phyloP scores from a whole-genome alignment of 148 eudicot genomes.

The Pouteria glomerata region DNA sequence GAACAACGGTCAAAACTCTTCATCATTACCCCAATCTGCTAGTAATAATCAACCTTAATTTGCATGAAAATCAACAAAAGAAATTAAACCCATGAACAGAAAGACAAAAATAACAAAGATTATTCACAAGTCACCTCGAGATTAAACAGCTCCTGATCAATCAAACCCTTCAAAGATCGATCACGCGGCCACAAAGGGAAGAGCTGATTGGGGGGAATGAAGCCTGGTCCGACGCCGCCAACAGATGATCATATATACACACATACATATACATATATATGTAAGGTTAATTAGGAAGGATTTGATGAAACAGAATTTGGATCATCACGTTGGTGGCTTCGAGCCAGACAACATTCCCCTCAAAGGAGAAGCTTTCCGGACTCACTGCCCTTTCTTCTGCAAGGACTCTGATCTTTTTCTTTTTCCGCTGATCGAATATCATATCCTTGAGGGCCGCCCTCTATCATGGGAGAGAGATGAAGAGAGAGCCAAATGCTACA shows the following conservation, averaged over 20 bases:
- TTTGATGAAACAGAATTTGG: neutral
- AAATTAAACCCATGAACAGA: slow-evolving; percentile 2
- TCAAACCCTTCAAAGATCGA: neutral
- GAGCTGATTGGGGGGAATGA: slow-evolving; percentile 22
- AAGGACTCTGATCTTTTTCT: neutral
- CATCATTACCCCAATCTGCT: slow-evolving; percentile 12
- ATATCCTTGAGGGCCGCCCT: neutral
- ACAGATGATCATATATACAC: neutral
- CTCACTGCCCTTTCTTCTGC: neutral
- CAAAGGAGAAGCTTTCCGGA: slow-evolving; percentile 31
- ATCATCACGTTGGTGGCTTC: slow-evolving; percentile 18
- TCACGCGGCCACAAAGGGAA: neutral
- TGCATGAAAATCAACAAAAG: slow-evolving; percentile 4
- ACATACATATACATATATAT: neutral
- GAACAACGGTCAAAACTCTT: neutral
- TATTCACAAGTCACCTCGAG: neutral
- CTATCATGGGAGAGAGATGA: slow-evolving; percentile 8
- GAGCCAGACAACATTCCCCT: slow-evolving; percentile 58
- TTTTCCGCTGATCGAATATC: slow-evolving; percentile 1
- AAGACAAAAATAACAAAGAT: neutral
- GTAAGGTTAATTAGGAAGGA: neutral
- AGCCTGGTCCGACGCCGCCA: slow-evolving; percentile 22
- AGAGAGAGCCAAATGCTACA: slow-evolving; percentile 21
- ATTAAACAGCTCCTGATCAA: neutral
- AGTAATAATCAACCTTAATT: neutral